These are phyloP conservation scores for Whalleya microplaca DNA, from an alignment of 2,329 filamentous ascomycete genomes.

Conservation along the genomic window DNA sequence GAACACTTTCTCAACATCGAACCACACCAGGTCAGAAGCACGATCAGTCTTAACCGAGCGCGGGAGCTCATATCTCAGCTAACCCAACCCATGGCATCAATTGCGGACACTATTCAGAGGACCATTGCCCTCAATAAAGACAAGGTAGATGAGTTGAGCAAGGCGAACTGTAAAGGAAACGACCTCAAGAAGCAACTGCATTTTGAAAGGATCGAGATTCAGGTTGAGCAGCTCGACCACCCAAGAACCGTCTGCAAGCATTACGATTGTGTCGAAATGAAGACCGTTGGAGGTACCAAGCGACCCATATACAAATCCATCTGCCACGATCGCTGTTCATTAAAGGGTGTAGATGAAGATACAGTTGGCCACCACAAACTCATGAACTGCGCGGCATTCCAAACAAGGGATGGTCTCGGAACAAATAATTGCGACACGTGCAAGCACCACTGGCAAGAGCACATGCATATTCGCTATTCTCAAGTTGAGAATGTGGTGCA, in stretches of 20 bases:
- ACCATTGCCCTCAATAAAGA: conserved; percentile 39
- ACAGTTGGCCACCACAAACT: conserved; percentile 30
- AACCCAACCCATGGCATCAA: conserved; percentile 43
- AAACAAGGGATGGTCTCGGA: neutral
- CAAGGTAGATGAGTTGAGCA: conserved; percentile 32
- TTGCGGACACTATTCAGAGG: conserved; percentile 37
- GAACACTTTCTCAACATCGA: conserved; percentile 32
- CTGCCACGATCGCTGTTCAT: conserved; percentile 39
- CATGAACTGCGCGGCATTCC: conserved; percentile 35
- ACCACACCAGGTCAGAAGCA: conserved; percentile 42
- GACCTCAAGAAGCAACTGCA: conserved; percentile 33
- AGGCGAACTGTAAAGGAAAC: conserved; percentile 30
- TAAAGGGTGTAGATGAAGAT: conserved; percentile 34
- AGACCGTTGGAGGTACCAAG: conserved; percentile 29
- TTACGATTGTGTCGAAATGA: conserved; percentile 32
- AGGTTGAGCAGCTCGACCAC: conserved; percentile 23
- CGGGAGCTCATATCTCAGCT: conserved; percentile 41
- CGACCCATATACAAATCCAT: conserved; percentile 35
- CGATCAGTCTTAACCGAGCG: conserved; percentile 44
- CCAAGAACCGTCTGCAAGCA: conserved; percentile 40
- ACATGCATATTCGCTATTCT: conserved; percentile 42
- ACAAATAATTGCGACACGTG: conserved; percentile 32
- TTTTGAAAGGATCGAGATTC: conserved; percentile 32
- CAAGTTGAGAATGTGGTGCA: conserved; percentile 28
- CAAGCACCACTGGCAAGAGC: conserved; percentile 41